These are phyloP conservation scores for Trichosanthes truncata DNA, from an alignment of 306 rosid species.

Conservation along the genomic window DNA sequence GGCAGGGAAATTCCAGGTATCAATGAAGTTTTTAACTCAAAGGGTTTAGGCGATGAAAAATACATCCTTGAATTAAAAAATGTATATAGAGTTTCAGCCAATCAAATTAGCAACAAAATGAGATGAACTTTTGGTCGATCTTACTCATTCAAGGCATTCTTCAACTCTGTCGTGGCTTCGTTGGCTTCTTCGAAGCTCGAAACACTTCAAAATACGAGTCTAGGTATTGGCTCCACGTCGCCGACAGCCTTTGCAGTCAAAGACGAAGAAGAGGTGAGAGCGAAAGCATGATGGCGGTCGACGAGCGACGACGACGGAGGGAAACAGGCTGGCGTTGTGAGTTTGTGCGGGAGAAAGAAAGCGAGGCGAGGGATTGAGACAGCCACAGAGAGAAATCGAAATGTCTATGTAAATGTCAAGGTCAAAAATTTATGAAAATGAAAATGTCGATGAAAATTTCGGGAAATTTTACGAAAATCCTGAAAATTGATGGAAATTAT, in stretches of 20 bases:
- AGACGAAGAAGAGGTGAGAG: too few species aligned
- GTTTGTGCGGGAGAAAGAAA: too few species aligned
- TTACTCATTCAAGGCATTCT: constrained; percentile 63
- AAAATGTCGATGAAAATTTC: too few species aligned
- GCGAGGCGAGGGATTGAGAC: too few species aligned
- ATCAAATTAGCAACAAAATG: background rate
- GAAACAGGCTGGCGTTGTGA: too few species aligned
- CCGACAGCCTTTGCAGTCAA: constrained; percentile 7
- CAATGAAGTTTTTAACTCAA: background rate
- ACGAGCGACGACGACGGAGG: too few species aligned
- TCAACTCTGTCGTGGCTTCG: constrained; percentile 55
- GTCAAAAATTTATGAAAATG: too few species aligned
- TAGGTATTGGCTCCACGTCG: constrained; percentile 49
- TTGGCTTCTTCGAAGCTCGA: constrained; percentile 52
- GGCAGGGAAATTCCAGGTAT: background rate
- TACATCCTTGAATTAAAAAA: constrained; percentile 27
- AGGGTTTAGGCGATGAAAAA: constrained; percentile 28
- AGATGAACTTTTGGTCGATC: background rate
- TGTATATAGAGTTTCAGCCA: background rate
- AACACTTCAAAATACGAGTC: constrained; percentile 46
- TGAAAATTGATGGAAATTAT: too few species aligned
- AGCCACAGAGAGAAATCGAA: too few species aligned
- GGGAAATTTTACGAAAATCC: too few species aligned
- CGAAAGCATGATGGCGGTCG: too few species aligned
- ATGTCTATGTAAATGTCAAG: too few species aligned